Base-by-base conservation (phyloP, 148 eudicot species). In the Spergularia marina region DNA sequence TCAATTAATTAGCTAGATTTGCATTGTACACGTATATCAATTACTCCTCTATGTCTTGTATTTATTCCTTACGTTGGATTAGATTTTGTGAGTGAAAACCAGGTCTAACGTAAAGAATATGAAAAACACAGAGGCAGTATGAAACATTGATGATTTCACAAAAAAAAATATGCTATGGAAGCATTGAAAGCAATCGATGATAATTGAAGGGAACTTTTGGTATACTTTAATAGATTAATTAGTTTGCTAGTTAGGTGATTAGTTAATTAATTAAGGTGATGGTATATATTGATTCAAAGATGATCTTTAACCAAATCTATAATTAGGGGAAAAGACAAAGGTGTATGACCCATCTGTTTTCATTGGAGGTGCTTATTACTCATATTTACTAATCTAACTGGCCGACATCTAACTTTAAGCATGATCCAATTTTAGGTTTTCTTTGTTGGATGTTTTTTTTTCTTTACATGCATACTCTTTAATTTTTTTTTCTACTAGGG, bases 371-470 rank as follows among this genome's bases (percentile, higher is more conserved):
- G 49, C 8, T 9, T 44, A 44, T 30, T 18, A 70, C 41, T 75
- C n/a, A n/a, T n/a, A n/a, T n/a, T n/a, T 79, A 76, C 72, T 71
- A 64, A 65, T 75, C 57, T 34, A 80, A 71, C 59, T 75, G 83
- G 83, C 79, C 83, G 83, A 80, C 83, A 80, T 65, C 13, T 39
- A 64, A 54, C 82, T 80, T 80, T 80, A 75, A 80, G 76, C 65
- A 80, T 53, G 75, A 79, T 74, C 69, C 69, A 65, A 30, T 53
- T 41, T 68, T 53, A 74, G 77, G 71, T 69, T 79, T 75, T 75
- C 71, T 79, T 54, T 75, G 65, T 75, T 67, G 74, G 77, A 52
- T 71, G 25, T 53, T 73, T 2, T 57, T 52, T 64, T 73, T 2
- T 57, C 34, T 64, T 68, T 78, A 67, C 72, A 41, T 78, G 76